These are phyloP conservation scores for Lophiotrema nucula DNA, from an alignment of 495 filamentous ascomycete species.

Conservation along the genomic window DNA sequence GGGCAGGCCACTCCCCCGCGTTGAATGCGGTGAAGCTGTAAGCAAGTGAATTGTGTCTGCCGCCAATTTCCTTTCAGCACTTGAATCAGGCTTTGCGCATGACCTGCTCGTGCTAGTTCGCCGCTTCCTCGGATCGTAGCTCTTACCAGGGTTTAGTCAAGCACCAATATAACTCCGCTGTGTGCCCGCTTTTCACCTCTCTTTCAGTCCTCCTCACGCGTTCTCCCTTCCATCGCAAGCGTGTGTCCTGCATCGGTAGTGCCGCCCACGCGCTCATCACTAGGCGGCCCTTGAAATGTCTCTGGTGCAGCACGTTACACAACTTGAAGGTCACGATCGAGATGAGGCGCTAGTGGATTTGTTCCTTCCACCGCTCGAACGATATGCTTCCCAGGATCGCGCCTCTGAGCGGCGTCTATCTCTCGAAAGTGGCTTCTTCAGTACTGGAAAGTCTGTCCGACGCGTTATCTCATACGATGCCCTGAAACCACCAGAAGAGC, in stretches of 20 bases:
- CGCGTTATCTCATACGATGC: constrained; percentile 37
- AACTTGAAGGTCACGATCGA: constrained; percentile 38
- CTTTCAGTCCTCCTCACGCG: neutral
- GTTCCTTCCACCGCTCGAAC: constrained; percentile 22
- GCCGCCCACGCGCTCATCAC: neutral
- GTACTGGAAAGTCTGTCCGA: constrained; percentile 23
- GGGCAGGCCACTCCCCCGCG: too few species aligned
- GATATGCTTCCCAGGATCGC: neutral
- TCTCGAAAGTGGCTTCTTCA: constrained; percentile 1
- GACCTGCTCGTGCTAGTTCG: too few species aligned
- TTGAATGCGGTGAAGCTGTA: too few species aligned
- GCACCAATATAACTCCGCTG: constrained; percentile 16
- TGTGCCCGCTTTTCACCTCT: neutral
- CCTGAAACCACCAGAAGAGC: constrained; percentile 25
- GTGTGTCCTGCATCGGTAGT: neutral
- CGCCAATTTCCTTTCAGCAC: too few species aligned
- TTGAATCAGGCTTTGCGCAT: too few species aligned
- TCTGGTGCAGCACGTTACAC: constrained; percentile 38
- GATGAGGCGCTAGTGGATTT: constrained; percentile 31
- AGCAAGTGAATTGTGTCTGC: too few species aligned
- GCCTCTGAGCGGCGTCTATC: constrained; percentile 12
- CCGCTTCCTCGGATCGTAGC: too few species aligned
- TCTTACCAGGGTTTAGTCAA: constrained; percentile 10
- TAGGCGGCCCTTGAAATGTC: constrained; percentile 32
- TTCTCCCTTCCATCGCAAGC: neutral